These are phyloP conservation scores for Adansonia madagascariensis DNA, from an alignment of 441 rosid species.

Conservation along the genomic window DNA sequence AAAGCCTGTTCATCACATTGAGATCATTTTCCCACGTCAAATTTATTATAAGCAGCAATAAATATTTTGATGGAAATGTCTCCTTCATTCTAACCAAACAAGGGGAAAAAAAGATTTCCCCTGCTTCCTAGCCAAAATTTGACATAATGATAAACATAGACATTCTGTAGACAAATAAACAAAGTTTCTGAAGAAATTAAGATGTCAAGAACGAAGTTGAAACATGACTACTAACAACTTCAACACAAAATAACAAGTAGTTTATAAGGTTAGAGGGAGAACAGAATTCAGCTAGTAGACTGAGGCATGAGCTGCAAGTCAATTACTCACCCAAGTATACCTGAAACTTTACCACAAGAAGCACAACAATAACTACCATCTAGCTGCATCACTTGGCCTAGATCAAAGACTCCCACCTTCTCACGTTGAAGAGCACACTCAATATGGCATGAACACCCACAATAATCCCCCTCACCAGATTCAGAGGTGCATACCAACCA, in stretches of 20 bases:
- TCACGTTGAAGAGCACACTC: conserved; percentile 85
- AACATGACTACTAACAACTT: not conserved
- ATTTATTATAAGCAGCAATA: not conserved
- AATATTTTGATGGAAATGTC: not conserved
- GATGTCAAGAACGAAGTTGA: not conserved
- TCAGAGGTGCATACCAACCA: conserved; percentile 94
- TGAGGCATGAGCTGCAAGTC: conserved; percentile 11
- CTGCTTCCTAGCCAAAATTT: not conserved
- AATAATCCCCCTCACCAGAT: conserved; percentile 63
- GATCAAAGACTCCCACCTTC: conserved; percentile 82
- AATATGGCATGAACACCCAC: conserved; percentile 88
- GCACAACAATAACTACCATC: conserved; percentile 99
- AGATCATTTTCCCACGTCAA: conserved; percentile 6
- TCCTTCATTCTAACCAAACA: not conserved
- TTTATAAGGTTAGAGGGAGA: not conserved
- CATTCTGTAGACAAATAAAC: too few relatives aligned
- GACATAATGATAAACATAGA: not conserved
- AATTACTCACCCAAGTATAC: conserved; percentile 70
- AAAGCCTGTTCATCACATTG: not conserved
- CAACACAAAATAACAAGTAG: not conserved
- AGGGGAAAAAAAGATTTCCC: not conserved
- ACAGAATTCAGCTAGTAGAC: not conserved
- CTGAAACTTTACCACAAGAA: conserved; percentile 94
- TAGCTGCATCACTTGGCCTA: conserved; percentile 87
- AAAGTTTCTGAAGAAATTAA: not conserved